Evolutionary conservation across 2,329 filamentous ascomycete species (phyloP), one percentile per base, ranked within the genome.

Genomic region (Stachybotrys elegans): DNA sequence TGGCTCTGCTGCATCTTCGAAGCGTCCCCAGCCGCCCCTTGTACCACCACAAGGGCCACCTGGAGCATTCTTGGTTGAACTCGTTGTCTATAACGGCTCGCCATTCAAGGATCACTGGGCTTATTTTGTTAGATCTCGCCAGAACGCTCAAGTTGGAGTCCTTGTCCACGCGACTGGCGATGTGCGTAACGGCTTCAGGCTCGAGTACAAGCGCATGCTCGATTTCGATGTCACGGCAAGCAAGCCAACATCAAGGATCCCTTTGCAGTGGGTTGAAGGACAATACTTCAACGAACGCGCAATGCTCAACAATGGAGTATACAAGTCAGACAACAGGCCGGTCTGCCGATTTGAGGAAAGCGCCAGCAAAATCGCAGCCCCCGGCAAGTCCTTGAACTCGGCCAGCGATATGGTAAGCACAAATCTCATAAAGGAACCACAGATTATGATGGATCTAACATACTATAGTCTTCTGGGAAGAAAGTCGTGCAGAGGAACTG

Each of bases 41-140:
- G 40, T 51, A 2, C 4, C 27, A n/a, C 13, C n/a, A 12, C 48
- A 49, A 47, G 59, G 46, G 0, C 53, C 53, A 19, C 9, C 40
- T 2, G 51, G 50, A 0, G 48, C 55, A 5, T 54, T 58, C 29
- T 34, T 61, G 4, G 45, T 64, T 14, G 54, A 63, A 22, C 43
- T 65, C 6, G 35, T 63, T 13, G 55, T 55, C 19, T 62, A 46
- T 48, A 65, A 57, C 41, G 63, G 63, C 14, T 19, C 41, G 0
- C 62, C 59, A 0, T 66, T 63, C 50, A 62, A 61, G 35, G 56
- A 67, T 41, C 60, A 66, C 49, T 66, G 62, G 62, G 57, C 58
- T 2, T 66, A 62, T 38, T 66, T 47, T 34, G 37, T 65, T 2
- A 34, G 40, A 17, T 58, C 58, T 0, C 47, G 37, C 5, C 1